Evolutionary conservation across 805 yeast genomes (phyloP).

Genomic region (Wickerhamomyces chaumierensis): DNA sequence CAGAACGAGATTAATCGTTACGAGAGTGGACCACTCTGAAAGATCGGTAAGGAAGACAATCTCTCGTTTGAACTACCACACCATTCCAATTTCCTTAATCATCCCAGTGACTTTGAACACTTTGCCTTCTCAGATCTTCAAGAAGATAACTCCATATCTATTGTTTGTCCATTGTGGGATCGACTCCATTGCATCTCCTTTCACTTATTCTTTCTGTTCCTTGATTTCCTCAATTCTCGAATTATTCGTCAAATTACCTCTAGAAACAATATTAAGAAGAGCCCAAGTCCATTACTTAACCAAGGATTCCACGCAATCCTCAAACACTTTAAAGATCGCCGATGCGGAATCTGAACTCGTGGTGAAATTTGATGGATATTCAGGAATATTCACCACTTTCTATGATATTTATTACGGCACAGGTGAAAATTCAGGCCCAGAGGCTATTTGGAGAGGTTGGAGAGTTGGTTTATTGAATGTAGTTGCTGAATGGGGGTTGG

Average conservation of each 20-base stretch:
- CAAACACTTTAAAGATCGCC: constrained; percentile 28
- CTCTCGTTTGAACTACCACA: constrained; percentile 33
- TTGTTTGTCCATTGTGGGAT: constrained; percentile 50
- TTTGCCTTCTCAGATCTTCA: constrained; percentile 46
- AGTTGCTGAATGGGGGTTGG: constrained; percentile 74
- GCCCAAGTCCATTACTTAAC: constrained; percentile 67
- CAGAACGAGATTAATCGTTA: constrained; percentile 64
- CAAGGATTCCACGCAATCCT: constrained; percentile 14
- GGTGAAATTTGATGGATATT: constrained; percentile 45
- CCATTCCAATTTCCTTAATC: constrained; percentile 49
- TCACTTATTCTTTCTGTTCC: constrained; percentile 43
- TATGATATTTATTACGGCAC: constrained; percentile 31
- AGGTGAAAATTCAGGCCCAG: constrained; percentile 33
- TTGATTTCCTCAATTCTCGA: constrained; percentile 56
- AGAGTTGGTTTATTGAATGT: constrained; percentile 71
- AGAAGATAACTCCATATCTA: constrained; percentile 55
- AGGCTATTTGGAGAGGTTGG: constrained; percentile 81
- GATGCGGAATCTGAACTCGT: constrained; percentile 36
- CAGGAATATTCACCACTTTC: constrained; percentile 42
- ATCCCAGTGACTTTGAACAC: constrained; percentile 62
- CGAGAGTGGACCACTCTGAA: constrained; percentile 38
- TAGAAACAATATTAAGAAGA: constrained; percentile 76
- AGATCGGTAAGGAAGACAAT: constrained; percentile 69
- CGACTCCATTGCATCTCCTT: constrained; percentile 56
- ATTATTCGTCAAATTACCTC: constrained; percentile 68